Base-by-base conservation (phyloP, 768 basidiomycete species). In the Leccinum subgranulosum region DNA sequence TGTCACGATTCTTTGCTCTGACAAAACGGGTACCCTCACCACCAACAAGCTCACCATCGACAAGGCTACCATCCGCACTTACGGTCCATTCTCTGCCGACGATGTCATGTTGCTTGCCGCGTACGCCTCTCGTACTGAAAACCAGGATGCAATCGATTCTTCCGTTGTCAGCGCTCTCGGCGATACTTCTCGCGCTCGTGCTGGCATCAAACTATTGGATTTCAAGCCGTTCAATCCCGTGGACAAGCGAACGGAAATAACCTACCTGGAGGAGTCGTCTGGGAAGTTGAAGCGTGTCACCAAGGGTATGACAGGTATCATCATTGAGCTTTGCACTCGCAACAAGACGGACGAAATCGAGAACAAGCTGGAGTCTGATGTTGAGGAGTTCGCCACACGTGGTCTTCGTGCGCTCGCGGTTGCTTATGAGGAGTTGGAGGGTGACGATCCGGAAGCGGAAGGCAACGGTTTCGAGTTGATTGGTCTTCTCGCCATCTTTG, bases 161-260 rank as follows among this genome's bases (percentile, higher is more conserved):
- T 91, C 92, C 57, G 92, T 96, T 61, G 88, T 95, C 46, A 75
- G 79, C 53, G 90, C 93, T 47, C 79, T 94, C 51, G 86, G 86
- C 43, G 88, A 94, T 69, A 66, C 83, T 2, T 33, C 73, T 45
- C 84, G 83, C 55, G 95, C 96, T 58, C 94, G 94, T 62, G 83
- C 83, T 51, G 94, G 94, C 34, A 97, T 98, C 79, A 94, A 91
- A 73, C 87, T 98, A 47, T 81, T 98, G 70, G 95, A 98, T 76
- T 98, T 98, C 84, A 98, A 97, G 81, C 95, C 95, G 5, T 98
- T 98, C 85, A 97, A 98, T 82, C 96, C 96, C 51, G 94, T 95
- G 66, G 94, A 96, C 83, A 98, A 98, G 83, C 92, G 95, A 70
- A 98, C 96, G 58, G 96, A 98, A 79, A 95, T 96, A 73, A 98